Evolutionary conservation across 139 green algal species (phyloP).

Genomic region (Zygnema cylindricum): DNA sequence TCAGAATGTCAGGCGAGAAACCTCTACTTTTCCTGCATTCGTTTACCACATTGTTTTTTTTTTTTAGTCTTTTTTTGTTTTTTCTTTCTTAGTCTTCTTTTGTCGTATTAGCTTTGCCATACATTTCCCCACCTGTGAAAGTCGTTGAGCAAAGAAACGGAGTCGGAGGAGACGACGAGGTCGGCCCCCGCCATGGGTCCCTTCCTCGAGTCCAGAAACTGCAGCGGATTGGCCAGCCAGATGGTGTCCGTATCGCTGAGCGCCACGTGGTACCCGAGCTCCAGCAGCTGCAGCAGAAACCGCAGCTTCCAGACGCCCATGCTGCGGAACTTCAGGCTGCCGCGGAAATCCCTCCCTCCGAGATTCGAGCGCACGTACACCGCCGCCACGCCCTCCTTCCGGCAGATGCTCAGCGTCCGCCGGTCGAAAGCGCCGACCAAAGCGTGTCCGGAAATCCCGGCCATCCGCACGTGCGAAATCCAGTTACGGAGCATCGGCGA

Average conservation of each 20-base stretch:
- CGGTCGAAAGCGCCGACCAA: conserved; percentile 8
- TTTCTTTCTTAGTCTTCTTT: no score
- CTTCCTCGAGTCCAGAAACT: conserved; percentile 38
- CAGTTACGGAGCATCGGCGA: conserved; percentile 44
- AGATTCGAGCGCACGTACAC: not conserved
- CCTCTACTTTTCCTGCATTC: no score
- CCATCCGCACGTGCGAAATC: not conserved
- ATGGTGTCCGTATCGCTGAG: conserved; percentile 91
- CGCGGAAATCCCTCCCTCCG: conserved; percentile 13
- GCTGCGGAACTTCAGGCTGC: conserved; percentile 27
- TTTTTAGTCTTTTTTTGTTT: no score
- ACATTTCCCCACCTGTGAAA: conserved; percentile 49
- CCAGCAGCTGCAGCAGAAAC: conserved; percentile 70
- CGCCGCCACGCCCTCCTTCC: not conserved
- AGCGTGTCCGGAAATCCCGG: not conserved
- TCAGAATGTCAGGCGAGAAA: no score
- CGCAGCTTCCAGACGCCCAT: conserved; percentile 49
- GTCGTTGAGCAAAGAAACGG: conserved; percentile 39
- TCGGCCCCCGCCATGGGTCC: conserved; percentile 60
- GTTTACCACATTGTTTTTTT: no score
- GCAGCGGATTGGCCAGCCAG: conserved; percentile 71
- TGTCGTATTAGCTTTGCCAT: no score
- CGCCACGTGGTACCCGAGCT: conserved; percentile 77
- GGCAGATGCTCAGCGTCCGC: not conserved
- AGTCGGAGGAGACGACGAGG: conserved; percentile 53